Evolutionary conservation across 352 stramenopile species (phyloP), one percentile per base, ranked within the genome.

Genomic region (Globisporangium rhizosaccharum): DNA sequence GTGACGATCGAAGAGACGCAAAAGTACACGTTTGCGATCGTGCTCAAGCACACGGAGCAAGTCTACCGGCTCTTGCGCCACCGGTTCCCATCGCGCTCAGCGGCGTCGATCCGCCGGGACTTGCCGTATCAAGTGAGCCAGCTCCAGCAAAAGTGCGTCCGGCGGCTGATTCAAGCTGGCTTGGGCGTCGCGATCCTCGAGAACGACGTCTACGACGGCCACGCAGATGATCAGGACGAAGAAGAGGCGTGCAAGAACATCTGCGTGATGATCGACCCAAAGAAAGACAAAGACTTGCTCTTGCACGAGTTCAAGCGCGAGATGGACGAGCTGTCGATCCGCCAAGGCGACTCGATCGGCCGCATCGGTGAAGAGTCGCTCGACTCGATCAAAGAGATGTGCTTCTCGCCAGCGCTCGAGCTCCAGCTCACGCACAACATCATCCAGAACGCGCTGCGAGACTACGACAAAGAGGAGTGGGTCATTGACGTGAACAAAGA

Each of bases 401-500:
- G 82, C 49, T 95, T 95, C 61, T 92, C 85, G 46, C 85, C 85
- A 0, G 85, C 85, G 3, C 59, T 95, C 36, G 85, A 95, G 62
- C 65, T 95, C 48, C 85, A 95, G 52, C 59, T 95, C 14, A 95
- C 85, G 37, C 85, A 95, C 70, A 95, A 93, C 54, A 93, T 95
- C 55, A 95, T 95, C 53, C 70, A 88, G 61, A 95, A 95, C 56
- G 85, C 85, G 0, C 85, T 93, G 23, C 79, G 77, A 37, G 85
- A 95, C 61, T 95, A 90, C 42, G 85, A 95, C 59, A 95, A 89
- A 62, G 85, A 95, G 53, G 83, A 91, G 57, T 92, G 85, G 85
- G 78, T 93, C 17, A 81, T 91, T 30, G 83, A 92, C 59, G 75
- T 92, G 26, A 91, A 92, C 59, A 90, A 91, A 53, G 78, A 90